Evolutionary conservation across 257 asterid genomes (phyloP).

Genomic region (Petunia axillaris): DNA sequence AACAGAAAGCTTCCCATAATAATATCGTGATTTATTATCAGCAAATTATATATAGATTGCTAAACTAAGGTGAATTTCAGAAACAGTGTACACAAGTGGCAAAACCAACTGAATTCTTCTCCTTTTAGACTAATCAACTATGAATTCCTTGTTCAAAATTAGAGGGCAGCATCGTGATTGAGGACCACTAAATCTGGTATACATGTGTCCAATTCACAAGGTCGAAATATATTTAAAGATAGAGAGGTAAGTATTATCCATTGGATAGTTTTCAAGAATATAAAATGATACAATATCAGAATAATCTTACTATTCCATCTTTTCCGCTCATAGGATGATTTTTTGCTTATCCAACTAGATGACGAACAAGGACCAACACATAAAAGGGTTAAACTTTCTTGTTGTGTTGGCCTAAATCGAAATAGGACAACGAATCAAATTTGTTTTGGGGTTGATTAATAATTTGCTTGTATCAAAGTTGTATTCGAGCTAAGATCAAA

Average conservation of each 20-base stretch:
- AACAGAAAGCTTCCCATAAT: slow-evolving; percentile 17
- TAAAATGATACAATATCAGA: background rate
- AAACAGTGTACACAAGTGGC: slow-evolving; percentile 18
- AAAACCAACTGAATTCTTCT: background rate
- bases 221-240: background rate
- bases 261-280: background rate
- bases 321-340: no score
- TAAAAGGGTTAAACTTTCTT: no score
- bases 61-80: background rate
- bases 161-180: slow-evolving; percentile 7
- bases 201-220: background rate
- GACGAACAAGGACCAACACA: no score
- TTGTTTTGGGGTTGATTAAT: no score
- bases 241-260: background rate
- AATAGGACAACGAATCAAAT: no score
- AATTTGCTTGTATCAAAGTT: no score
- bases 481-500: no score
- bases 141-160: slow-evolving; percentile 18
- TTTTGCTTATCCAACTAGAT: no score
- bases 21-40: slow-evolving; percentile 4
- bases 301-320: no score
- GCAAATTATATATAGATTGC: background rate
- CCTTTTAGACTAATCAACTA: slow-evolving; percentile 4
- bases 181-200: background rate
- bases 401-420: no score